A percentile compares a stretch with the other conserved stretches of the same genome.
Conservation (phyloP, 495 filamentous ascomycete species). For the Clohesyomyces aquaticus region DNA sequence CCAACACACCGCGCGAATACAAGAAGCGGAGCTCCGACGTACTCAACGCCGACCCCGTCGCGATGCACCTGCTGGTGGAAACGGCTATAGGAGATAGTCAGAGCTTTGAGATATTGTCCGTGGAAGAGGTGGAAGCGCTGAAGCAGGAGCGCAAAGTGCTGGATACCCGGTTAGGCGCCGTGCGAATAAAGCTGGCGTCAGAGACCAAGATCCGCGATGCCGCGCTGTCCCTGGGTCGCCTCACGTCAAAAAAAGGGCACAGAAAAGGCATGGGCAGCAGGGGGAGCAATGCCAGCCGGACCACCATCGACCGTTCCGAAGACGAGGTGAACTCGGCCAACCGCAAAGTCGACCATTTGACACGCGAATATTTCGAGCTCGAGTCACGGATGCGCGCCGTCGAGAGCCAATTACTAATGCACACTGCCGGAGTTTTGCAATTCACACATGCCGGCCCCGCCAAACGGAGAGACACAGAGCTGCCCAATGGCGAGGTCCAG, state of each 20-base stretch:
- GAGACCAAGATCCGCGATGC: slow-evolving; percentile 95
- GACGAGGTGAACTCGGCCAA: slow-evolving; percentile 74
- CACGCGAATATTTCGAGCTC: slow-evolving; percentile 74
- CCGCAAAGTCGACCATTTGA: slow-evolving; percentile 82
- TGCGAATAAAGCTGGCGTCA: slow-evolving; percentile 79
- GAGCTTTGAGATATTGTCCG: slow-evolving; percentile 79
- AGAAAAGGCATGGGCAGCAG: slow-evolving; percentile 60
- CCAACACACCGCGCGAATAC: slow-evolving; percentile 20
- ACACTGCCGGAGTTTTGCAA: slow-evolving; percentile 89
- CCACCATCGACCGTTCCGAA: slow-evolving; percentile 61
- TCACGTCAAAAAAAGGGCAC: slow-evolving; percentile 65
- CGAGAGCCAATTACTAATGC: slow-evolving; percentile 75
- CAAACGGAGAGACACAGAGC: slow-evolving; percentile 49
- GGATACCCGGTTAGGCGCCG: slow-evolving; percentile 73
- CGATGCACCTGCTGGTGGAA: slow-evolving; percentile 87
- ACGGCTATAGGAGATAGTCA: slow-evolving; percentile 88
- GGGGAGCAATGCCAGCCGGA: slow-evolving; percentile 41
- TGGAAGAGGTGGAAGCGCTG: slow-evolving; percentile 85
- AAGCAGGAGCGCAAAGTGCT: slow-evolving; percentile 81
- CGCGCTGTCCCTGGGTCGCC: slow-evolving; percentile 76
- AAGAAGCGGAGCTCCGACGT: slow-evolving; percentile 25
- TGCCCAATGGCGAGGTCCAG: slow-evolving; percentile 19
- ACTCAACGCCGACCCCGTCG: slow-evolving; percentile 56
- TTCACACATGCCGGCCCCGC: slow-evolving; percentile 72
- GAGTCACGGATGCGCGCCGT: slow-evolving; percentile 73